Conservation (phyloP, 129 eudicot genomes). For the Gnaphalium uliginosum region DNA sequence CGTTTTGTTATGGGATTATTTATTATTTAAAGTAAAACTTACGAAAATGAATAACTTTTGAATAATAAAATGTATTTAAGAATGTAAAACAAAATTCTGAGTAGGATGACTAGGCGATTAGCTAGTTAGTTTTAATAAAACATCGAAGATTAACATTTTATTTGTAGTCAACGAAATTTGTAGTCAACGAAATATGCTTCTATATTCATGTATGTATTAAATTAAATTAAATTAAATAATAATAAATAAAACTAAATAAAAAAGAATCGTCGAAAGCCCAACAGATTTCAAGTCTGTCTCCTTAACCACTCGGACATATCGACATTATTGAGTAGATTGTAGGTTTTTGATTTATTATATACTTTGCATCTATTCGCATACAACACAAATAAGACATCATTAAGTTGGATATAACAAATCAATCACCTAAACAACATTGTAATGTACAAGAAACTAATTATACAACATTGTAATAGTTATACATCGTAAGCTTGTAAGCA, state of each 20-base stretch:
- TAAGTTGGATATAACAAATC: background rate
- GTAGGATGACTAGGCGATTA: too few species aligned
- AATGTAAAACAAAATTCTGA: too few species aligned
- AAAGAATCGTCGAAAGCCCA: slow-evolving; percentile 77
- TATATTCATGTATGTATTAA: too few species aligned
- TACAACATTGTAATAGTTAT: too few species aligned
- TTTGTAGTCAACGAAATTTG: too few species aligned
- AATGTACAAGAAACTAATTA: slow-evolving; percentile 1
- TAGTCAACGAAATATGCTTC: too few species aligned
- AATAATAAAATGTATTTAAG: too few species aligned
- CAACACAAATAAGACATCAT: background rate
- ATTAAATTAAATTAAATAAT: too few species aligned
- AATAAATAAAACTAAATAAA: background rate
- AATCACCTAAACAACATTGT: background rate
- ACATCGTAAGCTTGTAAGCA: background rate
- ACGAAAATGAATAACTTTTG: too few species aligned
- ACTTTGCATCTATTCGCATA: background rate
- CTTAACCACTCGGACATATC: slow-evolving; percentile 99
- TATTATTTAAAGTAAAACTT: too few species aligned
- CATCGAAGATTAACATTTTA: background rate
- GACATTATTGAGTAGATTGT: slow-evolving; percentile 60
- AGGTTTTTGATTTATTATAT: slow-evolving; percentile 45
- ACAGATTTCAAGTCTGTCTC: slow-evolving; percentile 99
- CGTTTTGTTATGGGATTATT: too few species aligned
- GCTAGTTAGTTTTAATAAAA: background rate